These are phyloP conservation scores for Blastomyces emzantsi DNA, from an alignment of 2,329 filamentous ascomycete genomes.

Conservation along the genomic window DNA sequence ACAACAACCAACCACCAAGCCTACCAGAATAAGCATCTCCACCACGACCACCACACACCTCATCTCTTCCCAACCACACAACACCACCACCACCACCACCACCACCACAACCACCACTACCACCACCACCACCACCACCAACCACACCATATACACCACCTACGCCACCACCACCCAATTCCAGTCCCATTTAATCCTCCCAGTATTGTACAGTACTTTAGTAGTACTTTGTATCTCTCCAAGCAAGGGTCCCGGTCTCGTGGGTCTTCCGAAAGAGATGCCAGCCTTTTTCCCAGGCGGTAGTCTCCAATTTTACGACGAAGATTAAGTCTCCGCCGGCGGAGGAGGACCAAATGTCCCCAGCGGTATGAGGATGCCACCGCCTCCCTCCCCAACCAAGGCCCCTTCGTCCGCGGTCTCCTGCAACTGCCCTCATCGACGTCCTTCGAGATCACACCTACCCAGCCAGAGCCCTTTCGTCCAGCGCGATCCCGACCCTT, in stretches of 20 bases:
- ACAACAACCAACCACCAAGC: neutral
- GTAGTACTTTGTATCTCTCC: neutral
- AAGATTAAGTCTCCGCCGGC: conserved; percentile 26
- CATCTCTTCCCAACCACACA: neutral
- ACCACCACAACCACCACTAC: neutral
- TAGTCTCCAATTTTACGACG: conserved; percentile 27
- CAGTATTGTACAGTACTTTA: neutral
- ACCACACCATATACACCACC: neutral
- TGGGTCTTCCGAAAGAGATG: conserved; percentile 24
- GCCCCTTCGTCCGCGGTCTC: conserved; percentile 26
- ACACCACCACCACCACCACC: neutral
- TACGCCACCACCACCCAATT: neutral
- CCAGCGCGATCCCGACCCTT: conserved; percentile 14
- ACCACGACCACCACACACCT: neutral
- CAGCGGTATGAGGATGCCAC: conserved; percentile 31
- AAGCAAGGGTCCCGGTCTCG: neutral
- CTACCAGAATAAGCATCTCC: conserved; percentile 1
- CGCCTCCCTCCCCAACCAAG: conserved; percentile 33
- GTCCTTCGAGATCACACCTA: conserved; percentile 21
- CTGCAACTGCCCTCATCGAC: conserved; percentile 21
- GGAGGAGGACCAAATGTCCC: conserved; percentile 21
- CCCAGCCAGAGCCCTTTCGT: conserved; percentile 17
- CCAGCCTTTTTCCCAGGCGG: conserved; percentile 23
- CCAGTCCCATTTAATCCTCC: neutral
- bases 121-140: neutral